Conservation (phyloP, 352 stramenopile species). For the Phytophthora tentaculata region DNA sequence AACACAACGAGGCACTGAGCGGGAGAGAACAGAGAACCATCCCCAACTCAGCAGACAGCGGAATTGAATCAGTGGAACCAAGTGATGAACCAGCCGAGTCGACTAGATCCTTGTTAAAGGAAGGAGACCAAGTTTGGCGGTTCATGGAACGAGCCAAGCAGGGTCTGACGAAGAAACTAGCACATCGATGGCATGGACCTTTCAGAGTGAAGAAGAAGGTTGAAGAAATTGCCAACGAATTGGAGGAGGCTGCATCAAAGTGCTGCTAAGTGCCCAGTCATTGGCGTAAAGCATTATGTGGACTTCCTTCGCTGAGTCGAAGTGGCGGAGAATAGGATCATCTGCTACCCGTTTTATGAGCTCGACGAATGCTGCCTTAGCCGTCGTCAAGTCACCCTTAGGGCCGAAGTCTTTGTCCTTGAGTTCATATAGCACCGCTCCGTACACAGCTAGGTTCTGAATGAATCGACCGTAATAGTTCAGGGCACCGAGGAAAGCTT, state of each 20-base stretch:
- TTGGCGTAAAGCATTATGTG: slow-evolving; percentile 5
- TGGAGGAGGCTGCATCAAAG: neutral
- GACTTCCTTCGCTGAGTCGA: neutral
- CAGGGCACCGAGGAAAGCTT: neutral
- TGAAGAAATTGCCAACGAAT: no score
- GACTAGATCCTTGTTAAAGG: no score
- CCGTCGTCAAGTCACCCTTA: neutral
- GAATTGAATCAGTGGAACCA: no score
- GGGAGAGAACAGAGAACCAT: no score
- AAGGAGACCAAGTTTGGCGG: no score
- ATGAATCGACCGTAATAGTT: slow-evolving; percentile 11
- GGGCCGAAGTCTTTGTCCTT: neutral
- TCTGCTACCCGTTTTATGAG: neutral
- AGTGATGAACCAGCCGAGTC: no score
- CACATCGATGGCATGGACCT: no score
- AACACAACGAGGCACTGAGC: no score
- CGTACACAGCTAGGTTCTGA: neutral
- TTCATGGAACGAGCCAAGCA: no score
- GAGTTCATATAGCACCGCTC: neutral
- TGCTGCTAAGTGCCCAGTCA: neutral
- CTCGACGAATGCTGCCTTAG: neutral
- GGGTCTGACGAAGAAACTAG: no score
- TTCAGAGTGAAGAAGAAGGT: neutral
- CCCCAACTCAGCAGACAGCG: no score
- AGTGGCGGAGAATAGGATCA: neutral